Evolutionary conservation across 225 moss, liverwort and hornwort genomes (phyloP), one percentile per base, ranked within the genome.

Genomic region (Polytrichum commune): DNA sequence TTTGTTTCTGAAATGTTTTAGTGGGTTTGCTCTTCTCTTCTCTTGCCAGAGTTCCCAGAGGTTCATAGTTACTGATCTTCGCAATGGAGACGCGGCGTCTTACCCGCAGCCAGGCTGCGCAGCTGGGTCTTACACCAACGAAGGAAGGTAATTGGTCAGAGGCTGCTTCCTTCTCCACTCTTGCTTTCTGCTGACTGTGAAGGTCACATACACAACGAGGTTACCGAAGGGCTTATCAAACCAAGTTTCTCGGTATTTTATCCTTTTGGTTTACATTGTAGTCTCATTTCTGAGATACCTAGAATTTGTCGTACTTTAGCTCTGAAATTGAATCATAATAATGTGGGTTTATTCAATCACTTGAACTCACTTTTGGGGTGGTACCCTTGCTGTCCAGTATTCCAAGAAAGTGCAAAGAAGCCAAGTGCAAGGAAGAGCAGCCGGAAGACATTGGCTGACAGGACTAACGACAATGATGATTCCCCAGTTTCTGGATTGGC

Each of bases 11-110:
- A 38, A 38, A 38, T 38, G 38, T 10, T 9, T 38, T 38, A 3
- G 9, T 38, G 38, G 9, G 35, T 9, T 35, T 35, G 35, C 35
- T 38, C 9, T 10, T 9, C 35, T 35, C 10, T 38, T 38, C 38
- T 38, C 9, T 9, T 38, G 2, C 33, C 46, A 46, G 46, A 46
- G 46, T 46, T 46, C 2, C 30, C 30, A 29, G 38, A 13, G 46
- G 46, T 46, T 46, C 13, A 16, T 3, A 46, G 46, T 13, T 46
- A 13, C 46, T 46, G 46, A 46, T 46, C 46, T 46, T 46, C 13
- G 38, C 66, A 68, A 68, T 68, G 67, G 67, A 68, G 54, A 68
- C 67, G 8, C n/a, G 67, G 67, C 67, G 67, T 16, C 67, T 68
- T 53, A 68, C 67, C 18, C 67, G 67, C 54, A 68, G 67, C 54